Evolutionary conservation across 2,329 filamentous ascomycete genomes (phyloP).

Genomic region (Mollisia scopiformis): DNA sequence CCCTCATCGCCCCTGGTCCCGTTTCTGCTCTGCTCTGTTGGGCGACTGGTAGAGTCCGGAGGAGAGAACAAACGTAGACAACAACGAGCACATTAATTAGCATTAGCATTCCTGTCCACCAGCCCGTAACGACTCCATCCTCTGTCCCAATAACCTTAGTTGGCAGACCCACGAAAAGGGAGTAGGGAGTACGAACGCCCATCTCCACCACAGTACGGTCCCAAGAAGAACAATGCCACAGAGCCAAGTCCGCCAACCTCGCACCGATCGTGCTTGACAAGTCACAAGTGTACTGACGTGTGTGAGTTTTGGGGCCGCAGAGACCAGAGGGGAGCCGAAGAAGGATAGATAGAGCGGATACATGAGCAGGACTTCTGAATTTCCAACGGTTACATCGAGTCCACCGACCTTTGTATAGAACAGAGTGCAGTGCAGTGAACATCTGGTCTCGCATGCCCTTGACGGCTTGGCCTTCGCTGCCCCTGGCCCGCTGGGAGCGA

Average conservation of each 20-base stretch:
- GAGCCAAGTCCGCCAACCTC: constrained; percentile 10
- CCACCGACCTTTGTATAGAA: constrained; percentile 3
- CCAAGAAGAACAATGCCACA: neutral
- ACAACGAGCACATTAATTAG: neutral
- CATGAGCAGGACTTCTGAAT: neutral
- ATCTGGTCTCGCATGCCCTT: neutral
- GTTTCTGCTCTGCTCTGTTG: neutral
- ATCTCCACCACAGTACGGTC: constrained; percentile 4
- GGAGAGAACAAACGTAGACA: neutral
- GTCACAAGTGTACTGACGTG: neutral
- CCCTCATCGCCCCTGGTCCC: neutral
- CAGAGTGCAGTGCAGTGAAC: neutral
- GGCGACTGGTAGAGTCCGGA: neutral
- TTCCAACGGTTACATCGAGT: neutral
- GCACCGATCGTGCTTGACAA: neutral
- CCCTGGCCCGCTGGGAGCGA: neutral
- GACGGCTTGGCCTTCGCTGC: neutral
- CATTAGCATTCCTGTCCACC: too few species aligned
- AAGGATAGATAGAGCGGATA: neutral
- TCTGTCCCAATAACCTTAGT: neutral
- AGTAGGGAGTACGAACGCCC: neutral
- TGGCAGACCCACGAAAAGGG: neutral
- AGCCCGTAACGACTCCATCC: neutral
- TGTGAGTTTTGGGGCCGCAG: neutral
- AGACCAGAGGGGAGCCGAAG: neutral